Evolutionary conservation across 345 rosid genomes (phyloP).

Genomic region (Draba incana): DNA sequence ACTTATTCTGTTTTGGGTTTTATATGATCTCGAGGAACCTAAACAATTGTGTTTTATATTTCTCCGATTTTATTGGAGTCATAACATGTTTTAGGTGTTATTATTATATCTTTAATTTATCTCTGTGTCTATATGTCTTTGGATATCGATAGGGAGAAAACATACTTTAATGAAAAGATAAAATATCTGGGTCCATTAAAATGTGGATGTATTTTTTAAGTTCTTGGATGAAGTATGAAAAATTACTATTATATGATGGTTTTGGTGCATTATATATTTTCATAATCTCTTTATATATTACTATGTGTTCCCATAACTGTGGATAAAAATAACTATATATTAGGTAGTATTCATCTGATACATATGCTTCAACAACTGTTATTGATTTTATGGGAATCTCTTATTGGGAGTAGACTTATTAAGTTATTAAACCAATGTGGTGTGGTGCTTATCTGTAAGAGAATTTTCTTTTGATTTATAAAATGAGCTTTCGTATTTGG

Average conservation of each 20-base stretch:
- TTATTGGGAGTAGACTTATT: constrained; percentile 30
- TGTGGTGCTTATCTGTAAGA: constrained; percentile 42
- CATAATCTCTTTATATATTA: constrained; percentile 3
- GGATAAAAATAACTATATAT: constrained; percentile 24
- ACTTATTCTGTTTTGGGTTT: constrained; percentile 17
- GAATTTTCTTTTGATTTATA: constrained; percentile 40
- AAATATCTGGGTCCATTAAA: neutral
- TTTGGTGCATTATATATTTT: constrained; percentile 1
- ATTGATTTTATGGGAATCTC: constrained; percentile 36
- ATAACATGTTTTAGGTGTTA: constrained; percentile 14
- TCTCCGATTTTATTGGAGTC: constrained; percentile 15
- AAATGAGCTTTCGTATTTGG: constrained; percentile 7
- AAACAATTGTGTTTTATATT: constrained; percentile 2
- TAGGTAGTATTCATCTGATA: constrained; percentile 10
- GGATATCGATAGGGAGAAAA: constrained; percentile 29
- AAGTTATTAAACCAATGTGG: constrained; percentile 37
- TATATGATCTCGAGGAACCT: constrained; percentile 11
- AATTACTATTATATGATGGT: constrained; percentile 5
- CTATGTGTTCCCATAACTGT: constrained; percentile 24
- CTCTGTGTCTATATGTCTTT: neutral
- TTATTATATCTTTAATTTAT: constrained; percentile 8
- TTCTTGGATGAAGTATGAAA: constrained; percentile 16
- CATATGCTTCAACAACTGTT: constrained; percentile 19
- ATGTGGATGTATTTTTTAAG: constrained; percentile 24
- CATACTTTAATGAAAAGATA: constrained; percentile 10